These are phyloP conservation scores for Scenedesmus sp. DNA, from an alignment of 163 green algal genomes.

Conservation along the genomic window DNA sequence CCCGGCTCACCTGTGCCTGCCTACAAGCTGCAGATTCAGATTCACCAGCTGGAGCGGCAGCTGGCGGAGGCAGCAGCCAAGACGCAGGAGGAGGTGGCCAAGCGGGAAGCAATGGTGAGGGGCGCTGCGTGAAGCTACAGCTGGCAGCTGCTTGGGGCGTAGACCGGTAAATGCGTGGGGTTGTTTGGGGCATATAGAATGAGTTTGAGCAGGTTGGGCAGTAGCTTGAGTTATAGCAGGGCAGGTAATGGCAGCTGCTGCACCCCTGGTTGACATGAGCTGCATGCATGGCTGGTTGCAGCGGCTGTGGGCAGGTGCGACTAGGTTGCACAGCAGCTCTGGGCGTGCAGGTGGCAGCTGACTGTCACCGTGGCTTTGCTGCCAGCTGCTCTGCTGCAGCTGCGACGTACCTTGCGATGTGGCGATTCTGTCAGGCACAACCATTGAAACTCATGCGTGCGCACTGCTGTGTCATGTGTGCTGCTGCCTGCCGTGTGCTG, in stretches of 20 bases:
- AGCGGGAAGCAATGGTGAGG: conserved; percentile 14
- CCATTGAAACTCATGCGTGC: not conserved
- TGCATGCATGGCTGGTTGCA: not conserved
- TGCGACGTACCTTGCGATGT: not conserved
- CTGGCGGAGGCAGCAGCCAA: conserved; percentile 40
- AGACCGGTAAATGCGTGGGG: not conserved
- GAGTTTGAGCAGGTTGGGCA: not conserved
- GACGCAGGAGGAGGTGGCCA: conserved; percentile 17
- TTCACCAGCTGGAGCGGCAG: conserved; percentile 51
- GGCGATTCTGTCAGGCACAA: not conserved
- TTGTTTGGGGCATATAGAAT: not conserved
- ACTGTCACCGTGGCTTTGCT: not conserved
- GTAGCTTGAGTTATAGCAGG: not conserved
- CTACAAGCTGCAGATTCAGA: conserved; percentile 48
- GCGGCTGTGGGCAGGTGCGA: not conserved
- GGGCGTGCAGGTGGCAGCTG: not conserved
- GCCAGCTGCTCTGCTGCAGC: not conserved
- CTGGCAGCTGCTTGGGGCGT: not conserved
- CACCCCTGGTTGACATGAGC: too few relatives aligned
- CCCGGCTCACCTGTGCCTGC: conserved; percentile 41
- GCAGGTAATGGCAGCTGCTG: not conserved
- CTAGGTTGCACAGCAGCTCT: not conserved
- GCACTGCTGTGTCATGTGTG: not conserved
- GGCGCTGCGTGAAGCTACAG: not conserved
- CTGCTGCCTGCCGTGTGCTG: not conserved